Percentiles rank a stretch among this genome's conserved stretches.
These are phyloP conservation scores for Paradendryphiella salina DNA, from an alignment of 2,329 filamentous ascomycete species.

Conservation along the genomic window DNA sequence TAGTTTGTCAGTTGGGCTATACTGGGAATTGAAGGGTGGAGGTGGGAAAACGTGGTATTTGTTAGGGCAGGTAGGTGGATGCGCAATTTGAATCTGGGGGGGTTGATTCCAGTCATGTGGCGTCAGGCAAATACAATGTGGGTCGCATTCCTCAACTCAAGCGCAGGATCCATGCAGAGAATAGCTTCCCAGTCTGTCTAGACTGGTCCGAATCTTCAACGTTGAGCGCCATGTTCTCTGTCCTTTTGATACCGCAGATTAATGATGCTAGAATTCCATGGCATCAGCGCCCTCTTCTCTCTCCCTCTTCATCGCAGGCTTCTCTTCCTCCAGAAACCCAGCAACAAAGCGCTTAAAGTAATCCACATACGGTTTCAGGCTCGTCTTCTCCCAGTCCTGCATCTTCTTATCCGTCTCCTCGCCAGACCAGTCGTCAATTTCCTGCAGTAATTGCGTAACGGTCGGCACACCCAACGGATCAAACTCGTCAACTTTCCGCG, in stretches of 20 bases:
- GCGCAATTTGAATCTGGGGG: too few relatives aligned
- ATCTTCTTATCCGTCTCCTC: constrained; percentile 56
- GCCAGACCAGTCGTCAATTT: constrained; percentile 80
- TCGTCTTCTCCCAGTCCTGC: constrained; percentile 96
- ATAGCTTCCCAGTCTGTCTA: neutral
- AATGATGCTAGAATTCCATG: constrained; percentile 65
- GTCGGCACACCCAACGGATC: constrained; percentile 89
- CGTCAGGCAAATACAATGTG: too few relatives aligned
- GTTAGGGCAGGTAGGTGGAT: neutral
- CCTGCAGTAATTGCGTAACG: constrained; percentile 74
- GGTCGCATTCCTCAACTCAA: neutral
- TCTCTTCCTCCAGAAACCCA: constrained; percentile 75
- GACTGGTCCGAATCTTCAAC: neutral
- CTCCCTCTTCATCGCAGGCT: constrained; percentile 54
- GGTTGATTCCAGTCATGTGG: too few relatives aligned
- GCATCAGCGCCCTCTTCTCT: constrained; percentile 58
- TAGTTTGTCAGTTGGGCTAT: constrained; percentile 30
- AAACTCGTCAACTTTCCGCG: constrained; percentile 72
- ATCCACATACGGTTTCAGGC: constrained; percentile 88
- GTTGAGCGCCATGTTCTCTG: neutral
- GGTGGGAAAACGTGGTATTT: neutral
- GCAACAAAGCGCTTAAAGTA: constrained; percentile 83
- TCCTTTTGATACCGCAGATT: neutral
- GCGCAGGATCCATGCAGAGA: neutral
- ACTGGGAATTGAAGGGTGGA: neutral